phyloP scores from a whole-genome alignment of 305 asterid genomes.

The Andrographis paniculata region DNA sequence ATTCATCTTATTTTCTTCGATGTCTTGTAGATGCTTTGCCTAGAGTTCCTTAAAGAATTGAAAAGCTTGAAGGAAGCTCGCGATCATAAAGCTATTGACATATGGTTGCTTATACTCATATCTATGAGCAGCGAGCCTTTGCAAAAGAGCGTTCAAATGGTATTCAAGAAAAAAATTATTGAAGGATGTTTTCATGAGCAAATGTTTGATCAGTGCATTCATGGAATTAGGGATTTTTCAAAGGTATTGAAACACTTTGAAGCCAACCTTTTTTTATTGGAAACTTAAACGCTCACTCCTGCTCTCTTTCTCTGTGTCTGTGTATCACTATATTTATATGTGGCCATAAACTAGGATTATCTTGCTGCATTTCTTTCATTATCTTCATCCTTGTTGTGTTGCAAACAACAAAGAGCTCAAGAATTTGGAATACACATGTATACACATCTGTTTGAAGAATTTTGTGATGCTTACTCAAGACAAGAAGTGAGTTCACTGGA shows the following conservation, averaged over 20 bases:
- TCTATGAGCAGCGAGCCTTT: constrained; percentile 54
- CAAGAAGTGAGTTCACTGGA: constrained; percentile 64
- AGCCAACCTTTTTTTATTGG: constrained; percentile 11
- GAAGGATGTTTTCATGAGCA: constrained; percentile 62
- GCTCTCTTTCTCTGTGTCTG: no score
- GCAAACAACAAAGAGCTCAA: constrained; percentile 70
- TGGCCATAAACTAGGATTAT: constrained; percentile 46
- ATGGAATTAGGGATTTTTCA: constrained; percentile 56
- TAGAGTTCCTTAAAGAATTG: constrained; percentile 69
- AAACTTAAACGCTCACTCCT: no score
- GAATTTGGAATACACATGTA: constrained; percentile 71
- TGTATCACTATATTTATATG: no score
- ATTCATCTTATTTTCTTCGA: constrained; percentile 10
- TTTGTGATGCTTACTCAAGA: constrained; percentile 55
- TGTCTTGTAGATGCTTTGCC: constrained; percentile 55
- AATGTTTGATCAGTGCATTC: constrained; percentile 65
- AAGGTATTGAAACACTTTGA: constrained; percentile 38
- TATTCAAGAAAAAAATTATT: constrained; percentile 69
- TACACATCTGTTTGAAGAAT: constrained; percentile 54
- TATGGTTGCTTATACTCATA: constrained; percentile 63
- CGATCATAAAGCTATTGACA: constrained; percentile 71
- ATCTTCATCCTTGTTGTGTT: constrained; percentile 60
- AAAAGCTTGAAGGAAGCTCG: constrained; percentile 55
- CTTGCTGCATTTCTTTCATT: constrained; percentile 61
- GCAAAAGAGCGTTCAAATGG: constrained; percentile 65